Percentiles rank a stretch among this genome's conserved stretches.
Evolutionary conservation across 1,284 basidiomycete species (phyloP).

Genomic region (Gomphus sp.): DNA sequence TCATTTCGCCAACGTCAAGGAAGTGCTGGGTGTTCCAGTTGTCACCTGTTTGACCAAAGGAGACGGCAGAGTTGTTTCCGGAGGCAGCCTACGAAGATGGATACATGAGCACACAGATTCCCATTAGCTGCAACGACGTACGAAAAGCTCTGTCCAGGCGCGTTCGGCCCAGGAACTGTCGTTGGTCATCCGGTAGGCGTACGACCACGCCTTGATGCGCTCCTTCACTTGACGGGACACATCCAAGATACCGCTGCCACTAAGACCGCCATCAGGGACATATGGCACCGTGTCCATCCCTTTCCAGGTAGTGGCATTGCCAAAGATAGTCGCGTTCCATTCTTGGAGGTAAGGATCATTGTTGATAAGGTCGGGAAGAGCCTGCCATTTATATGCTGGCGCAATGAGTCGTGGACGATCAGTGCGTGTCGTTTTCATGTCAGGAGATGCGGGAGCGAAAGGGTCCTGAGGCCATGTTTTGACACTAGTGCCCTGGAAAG

Average conservation of each 20-base stretch:
- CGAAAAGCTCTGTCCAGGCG: constrained; percentile 75
- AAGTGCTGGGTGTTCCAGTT: constrained; percentile 88
- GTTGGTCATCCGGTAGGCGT: constrained; percentile 85
- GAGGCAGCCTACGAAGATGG: constrained; percentile 47
- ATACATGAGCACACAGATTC: constrained; percentile 11
- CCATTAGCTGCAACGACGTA: constrained; percentile 25
- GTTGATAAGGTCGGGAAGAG: constrained; percentile 70
- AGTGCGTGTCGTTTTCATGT: constrained; percentile 52
- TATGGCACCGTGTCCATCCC: constrained; percentile 59
- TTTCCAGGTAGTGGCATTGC: constrained; percentile 75
- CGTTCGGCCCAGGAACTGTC: constrained; percentile 85
- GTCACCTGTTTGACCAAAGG: constrained; percentile 48
- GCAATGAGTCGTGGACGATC: constrained; percentile 91
- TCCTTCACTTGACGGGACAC: constrained; percentile 85
- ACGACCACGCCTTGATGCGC: constrained; percentile 88
- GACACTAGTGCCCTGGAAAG: constrained; percentile 43
- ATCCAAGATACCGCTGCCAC: constrained; percentile 85
- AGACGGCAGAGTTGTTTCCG: constrained; percentile 47
- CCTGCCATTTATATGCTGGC: constrained; percentile 86
- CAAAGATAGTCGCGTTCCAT: constrained; percentile 92
- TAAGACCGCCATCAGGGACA: constrained; percentile 56
- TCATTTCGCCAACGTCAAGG: constrained; percentile 90
- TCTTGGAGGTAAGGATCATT: constrained; percentile 78
- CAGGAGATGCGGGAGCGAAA: constrained; percentile 54
- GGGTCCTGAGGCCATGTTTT: constrained; percentile 70